These are phyloP conservation scores for Rhipidocladum racemiflorum DNA, from an alignment of 176 grass and related monocot species.

Conservation along the genomic window DNA sequence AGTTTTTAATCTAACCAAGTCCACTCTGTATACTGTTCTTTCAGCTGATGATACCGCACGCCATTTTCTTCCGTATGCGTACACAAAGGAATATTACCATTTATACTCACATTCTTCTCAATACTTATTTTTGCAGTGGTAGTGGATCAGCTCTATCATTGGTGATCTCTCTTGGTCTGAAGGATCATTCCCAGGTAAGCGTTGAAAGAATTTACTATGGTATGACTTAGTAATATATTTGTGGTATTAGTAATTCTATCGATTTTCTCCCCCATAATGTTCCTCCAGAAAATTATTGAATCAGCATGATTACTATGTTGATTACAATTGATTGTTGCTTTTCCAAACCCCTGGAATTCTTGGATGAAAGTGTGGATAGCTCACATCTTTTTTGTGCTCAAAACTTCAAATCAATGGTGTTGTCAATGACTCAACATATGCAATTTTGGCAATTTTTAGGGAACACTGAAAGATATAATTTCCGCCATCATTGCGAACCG, in stretches of 20 bases:
- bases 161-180: slow-evolving; percentile 90
- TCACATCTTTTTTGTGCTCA: not conserved
- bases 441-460: slow-evolving; percentile 30
- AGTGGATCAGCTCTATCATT: slow-evolving; percentile 60
- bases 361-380: not conserved
- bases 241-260: not conserved
- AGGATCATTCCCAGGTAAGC: slow-evolving; percentile 84
- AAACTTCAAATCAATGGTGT: slow-evolving; percentile 21
- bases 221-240: not conserved
- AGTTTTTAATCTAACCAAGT: not conserved
- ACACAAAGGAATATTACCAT: slow-evolving; percentile 4
- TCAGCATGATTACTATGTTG: not conserved
- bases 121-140: slow-evolving; percentile 40
- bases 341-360: not conserved
- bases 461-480: slow-evolving; percentile 51
- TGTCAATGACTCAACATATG: not conserved
- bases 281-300: not conserved
- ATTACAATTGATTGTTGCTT: not conserved
- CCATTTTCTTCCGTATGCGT: not conserved
- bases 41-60: not conserved
- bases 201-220: not conserved
- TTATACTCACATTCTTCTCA: not conserved
- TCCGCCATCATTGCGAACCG: slow-evolving; percentile 49
- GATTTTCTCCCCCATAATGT: not conserved
- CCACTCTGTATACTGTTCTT: not conserved